Evolutionary conservation across 352 stramenopile species (phyloP).

Genomic region (Globisporangium orthogonon): DNA sequence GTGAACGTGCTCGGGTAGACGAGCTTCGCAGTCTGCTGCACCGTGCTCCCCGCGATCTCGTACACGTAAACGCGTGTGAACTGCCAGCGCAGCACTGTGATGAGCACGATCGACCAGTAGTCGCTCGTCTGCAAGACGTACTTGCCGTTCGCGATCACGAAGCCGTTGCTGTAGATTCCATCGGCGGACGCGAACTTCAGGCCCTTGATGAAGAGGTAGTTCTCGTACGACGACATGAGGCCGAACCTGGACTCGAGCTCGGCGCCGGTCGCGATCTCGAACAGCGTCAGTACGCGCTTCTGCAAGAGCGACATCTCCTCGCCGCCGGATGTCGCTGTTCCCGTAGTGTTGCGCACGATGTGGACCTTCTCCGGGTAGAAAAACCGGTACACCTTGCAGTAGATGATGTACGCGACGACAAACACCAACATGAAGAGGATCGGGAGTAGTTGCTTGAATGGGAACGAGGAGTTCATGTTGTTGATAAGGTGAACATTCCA

Average conservation of each 20-base stretch:
- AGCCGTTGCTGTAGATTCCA: conserved; percentile 55
- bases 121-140: background rate
- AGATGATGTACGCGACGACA: too few species aligned
- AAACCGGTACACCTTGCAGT: conserved; percentile 1
- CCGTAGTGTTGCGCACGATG: background rate
- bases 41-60: too few species aligned
- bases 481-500: background rate
- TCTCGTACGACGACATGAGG: conserved; percentile 42
- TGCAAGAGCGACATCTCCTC: conserved; percentile 3
- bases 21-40: too few species aligned
- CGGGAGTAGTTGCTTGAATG: background rate
- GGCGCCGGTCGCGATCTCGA: conserved; percentile 12
- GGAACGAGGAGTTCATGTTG: background rate
- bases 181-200: conserved; percentile 28
- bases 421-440: background rate
- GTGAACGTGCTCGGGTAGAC: too few species aligned
- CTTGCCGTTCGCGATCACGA: conserved; percentile 20
- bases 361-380: conserved; percentile 10
- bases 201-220: conserved; percentile 28
- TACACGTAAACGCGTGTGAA: too few species aligned
- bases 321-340: conserved; percentile 21
- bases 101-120: background rate
- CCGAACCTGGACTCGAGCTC: conserved; percentile 14
- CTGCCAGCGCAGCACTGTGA: background rate
- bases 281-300: conserved; percentile 7